These are phyloP conservation scores for Boletales sp. DNA, from an alignment of 768 basidiomycete genomes.

Conservation along the genomic window DNA sequence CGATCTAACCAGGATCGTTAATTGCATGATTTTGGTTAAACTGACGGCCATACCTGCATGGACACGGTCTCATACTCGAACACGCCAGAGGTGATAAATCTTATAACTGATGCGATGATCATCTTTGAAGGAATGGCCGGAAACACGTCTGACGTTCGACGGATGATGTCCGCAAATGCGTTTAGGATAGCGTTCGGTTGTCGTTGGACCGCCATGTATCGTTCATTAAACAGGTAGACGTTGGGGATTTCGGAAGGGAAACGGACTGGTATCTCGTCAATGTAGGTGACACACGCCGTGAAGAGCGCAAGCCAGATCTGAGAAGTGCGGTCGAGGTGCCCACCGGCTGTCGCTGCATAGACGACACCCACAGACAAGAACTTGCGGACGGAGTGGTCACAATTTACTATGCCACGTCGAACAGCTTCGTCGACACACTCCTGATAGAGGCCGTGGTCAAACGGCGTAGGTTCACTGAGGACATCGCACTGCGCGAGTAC, in stretches of 20 bases:
- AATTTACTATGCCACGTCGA: background rate
- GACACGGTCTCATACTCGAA: slow-evolving; percentile 30
- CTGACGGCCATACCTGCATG: slow-evolving; percentile 21
- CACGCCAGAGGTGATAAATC: slow-evolving; percentile 31
- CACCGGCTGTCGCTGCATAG: background rate
- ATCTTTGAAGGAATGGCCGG: slow-evolving; percentile 28
- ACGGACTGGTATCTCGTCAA: slow-evolving; percentile 34
- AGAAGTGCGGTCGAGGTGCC: too few relatives aligned
- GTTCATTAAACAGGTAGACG: slow-evolving; percentile 33
- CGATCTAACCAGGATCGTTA: slow-evolving; percentile 14
- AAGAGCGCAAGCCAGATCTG: slow-evolving; percentile 36
- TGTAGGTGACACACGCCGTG: slow-evolving; percentile 34
- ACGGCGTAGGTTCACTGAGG: too few relatives aligned
- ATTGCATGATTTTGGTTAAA: background rate
- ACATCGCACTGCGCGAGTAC: too few relatives aligned
- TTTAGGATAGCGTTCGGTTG: slow-evolving; percentile 34
- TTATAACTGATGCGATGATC: slow-evolving; percentile 35
- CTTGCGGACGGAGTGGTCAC: too few relatives aligned
- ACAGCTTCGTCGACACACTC: too few relatives aligned
- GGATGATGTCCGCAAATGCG: slow-evolving; percentile 32
- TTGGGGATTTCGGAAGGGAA: slow-evolving; percentile 18
- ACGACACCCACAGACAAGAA: background rate
- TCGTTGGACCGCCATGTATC: slow-evolving; percentile 24
- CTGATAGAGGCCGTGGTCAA: too few relatives aligned
- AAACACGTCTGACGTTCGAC: slow-evolving; percentile 27